phyloP scores from a whole-genome alignment of 1,284 basidiomycete species.

The Puccinia triticina region DNA sequence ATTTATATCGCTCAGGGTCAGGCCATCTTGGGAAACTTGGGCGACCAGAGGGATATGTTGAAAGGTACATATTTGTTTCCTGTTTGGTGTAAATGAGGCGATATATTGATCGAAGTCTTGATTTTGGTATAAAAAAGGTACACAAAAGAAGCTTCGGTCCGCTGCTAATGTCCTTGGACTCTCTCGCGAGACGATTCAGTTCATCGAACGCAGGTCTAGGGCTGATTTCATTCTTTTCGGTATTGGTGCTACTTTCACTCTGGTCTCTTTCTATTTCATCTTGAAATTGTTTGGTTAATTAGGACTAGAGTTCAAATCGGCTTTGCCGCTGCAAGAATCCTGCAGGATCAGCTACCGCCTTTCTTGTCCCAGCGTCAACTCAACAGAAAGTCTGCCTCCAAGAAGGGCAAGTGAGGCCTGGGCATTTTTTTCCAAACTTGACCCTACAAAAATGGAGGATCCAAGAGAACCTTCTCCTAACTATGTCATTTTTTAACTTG shows the following conservation, averaged over 20 bases:
- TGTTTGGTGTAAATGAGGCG: not conserved
- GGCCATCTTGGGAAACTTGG: constrained; percentile 82
- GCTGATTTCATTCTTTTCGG: constrained; percentile 55
- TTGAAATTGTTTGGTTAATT: constrained; percentile 49
- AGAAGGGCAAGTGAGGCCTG: no score
- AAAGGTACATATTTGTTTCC: constrained; percentile 65
- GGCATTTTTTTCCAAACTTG: no score
- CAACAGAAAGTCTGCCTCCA: no score
- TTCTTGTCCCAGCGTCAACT: no score
- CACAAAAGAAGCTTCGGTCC: constrained; percentile 76
- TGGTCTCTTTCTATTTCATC: constrained; percentile 50
- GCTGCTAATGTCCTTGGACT: constrained; percentile 89
- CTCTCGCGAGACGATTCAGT: constrained; percentile 86
- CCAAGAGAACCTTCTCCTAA: no score
- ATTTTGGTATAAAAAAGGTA: constrained; percentile 62
- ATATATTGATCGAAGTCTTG: not conserved
- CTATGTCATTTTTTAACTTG: no score
- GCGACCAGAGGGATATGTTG: constrained; percentile 84
- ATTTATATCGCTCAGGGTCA: constrained; percentile 86
- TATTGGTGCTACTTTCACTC: constrained; percentile 29
- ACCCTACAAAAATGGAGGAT: no score
- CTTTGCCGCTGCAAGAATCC: no score
- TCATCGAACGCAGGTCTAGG: constrained; percentile 88
- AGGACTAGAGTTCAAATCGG: no score
- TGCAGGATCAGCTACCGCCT: no score